These are phyloP conservation scores for Aspergillus funiculosus DNA, from an alignment of 495 filamentous ascomycete genomes.

Conservation along the genomic window DNA sequence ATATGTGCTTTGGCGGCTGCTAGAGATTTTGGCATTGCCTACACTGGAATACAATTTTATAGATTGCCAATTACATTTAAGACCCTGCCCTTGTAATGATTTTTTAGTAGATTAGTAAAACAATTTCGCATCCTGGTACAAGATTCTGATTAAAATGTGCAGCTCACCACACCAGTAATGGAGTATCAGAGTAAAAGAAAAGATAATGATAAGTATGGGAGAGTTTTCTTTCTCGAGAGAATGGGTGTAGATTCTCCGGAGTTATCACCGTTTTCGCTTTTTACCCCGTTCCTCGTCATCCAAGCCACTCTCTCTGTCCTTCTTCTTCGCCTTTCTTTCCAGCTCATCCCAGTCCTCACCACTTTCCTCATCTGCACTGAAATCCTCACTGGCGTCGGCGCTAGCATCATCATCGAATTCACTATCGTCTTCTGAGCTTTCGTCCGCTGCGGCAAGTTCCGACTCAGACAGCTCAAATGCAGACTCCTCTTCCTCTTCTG, in stretches of 20 bases:
- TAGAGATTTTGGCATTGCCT: too few species aligned
- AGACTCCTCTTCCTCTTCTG: constrained; percentile 79
- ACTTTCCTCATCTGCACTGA: constrained; percentile 60
- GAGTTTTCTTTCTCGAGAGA: too few species aligned
- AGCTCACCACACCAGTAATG: too few species aligned
- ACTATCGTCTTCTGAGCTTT: constrained; percentile 79
- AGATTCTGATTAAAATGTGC: constrained; percentile 5
- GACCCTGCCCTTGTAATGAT: too few species aligned
- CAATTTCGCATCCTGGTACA: too few species aligned
- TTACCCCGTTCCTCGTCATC: constrained; percentile 65
- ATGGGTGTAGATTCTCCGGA: too few species aligned
- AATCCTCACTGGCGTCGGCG: constrained; percentile 66
- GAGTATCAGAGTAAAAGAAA: too few species aligned
- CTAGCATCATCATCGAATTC: constrained; percentile 91
- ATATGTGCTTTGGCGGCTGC: too few species aligned
- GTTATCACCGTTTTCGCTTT: constrained; percentile 49
- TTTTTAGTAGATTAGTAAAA: too few species aligned
- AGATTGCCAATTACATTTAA: too few species aligned
- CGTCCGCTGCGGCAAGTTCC: constrained; percentile 71
- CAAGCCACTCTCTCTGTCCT: constrained; percentile 67
- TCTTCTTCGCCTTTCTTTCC: constrained; percentile 83
- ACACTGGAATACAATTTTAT: too few species aligned
- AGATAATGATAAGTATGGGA: too few species aligned
- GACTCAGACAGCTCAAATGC: constrained; percentile 85
- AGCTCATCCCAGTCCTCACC: constrained; percentile 92